These are phyloP conservation scores for Candida adriatica DNA, from an alignment of 805 yeast species.

Conservation along the genomic window DNA sequence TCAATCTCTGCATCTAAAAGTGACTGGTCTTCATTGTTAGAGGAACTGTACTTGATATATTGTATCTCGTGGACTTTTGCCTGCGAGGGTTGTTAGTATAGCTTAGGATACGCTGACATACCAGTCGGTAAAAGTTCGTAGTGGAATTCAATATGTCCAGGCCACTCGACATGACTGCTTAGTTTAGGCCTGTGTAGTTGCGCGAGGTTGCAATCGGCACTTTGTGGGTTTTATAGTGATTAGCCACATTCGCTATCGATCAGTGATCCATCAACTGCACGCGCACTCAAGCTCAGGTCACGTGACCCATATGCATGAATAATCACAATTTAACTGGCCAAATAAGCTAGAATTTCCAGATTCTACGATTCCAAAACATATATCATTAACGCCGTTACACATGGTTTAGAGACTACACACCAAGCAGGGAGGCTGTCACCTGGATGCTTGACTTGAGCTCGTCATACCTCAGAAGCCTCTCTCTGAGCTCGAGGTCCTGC, in stretches of 20 bases:
- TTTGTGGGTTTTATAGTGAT: not conserved
- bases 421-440: too few species aligned
- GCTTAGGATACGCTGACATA: conserved; percentile 8
- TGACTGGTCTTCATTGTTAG: conserved; percentile 29
- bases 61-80: conserved; percentile 15
- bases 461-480: conserved; percentile 13
- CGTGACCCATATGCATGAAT: too few species aligned
- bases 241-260: not conserved
- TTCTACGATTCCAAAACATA: too few species aligned
- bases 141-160: conserved; percentile 13
- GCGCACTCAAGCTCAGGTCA: too few species aligned
- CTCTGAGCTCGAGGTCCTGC: conserved; percentile 16
- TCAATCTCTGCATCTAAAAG: conserved; percentile 35
- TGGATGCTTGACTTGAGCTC: too few species aligned
- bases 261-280: too few species aligned
- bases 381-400: not conserved
- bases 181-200: too few species aligned
- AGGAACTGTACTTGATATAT: conserved; percentile 13
- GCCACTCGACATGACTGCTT: too few species aligned
- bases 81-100: conserved; percentile 4
- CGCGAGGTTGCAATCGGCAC: too few species aligned
- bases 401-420: too few species aligned
- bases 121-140: conserved; percentile 20
- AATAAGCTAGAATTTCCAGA: too few species aligned
- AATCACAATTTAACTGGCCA: too few species aligned